Evolutionary conservation across 495 filamentous ascomycete genomes (phyloP), one percentile per base, ranked within the genome.

Genomic region (Trichodelitschia bisporula): DNA sequence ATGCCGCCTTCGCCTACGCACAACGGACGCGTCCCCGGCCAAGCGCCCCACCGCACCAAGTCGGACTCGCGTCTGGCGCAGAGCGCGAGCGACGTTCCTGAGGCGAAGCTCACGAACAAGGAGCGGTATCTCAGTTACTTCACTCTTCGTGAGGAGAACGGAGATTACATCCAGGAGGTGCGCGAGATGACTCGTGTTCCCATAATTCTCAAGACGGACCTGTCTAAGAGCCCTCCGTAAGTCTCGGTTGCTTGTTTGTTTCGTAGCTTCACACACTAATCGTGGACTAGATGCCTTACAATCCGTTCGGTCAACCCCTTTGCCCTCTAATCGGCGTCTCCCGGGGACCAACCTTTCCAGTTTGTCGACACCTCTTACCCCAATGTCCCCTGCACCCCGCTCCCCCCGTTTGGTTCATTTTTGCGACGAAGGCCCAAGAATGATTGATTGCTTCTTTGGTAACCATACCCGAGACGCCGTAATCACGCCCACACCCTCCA

Each of bases 191-290:
- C 80, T 20, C 63, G 82, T 33, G 78, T 97, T 30, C 86, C 86
- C 2, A 77, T 97, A 35, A 91, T 95, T 42, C 55, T 97, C 30
- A 97, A 93, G 69, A 97, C 86, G 19, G 86, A 97, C 54, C 63
- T 97, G 42, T 77, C 63, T 59, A 97, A 95, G 74, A 95, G 86
- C 51, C 86, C 86, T 55, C 86, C 86, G 78, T 95, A 74, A 59
- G 84, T 77, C 8, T 19, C 10, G 8, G 8, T 8, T 20, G 4
- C 5, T 15, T 8, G 6, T 6, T n/a, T n/a, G 21, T n/a, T 24
- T 10, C 15, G 10, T 20, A 18, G 20, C 9, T 18, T 18, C 15
- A 18, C 8, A 20, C 4, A 31, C 15, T 31, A 20, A 31, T 17
- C 11, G 29, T 31, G 29, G 8, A 42, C 18, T 37, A 95, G 84